Conservation (phyloP, 2,329 filamentous ascomycete genomes). For the Plectosphaerella plurivora region DNA sequence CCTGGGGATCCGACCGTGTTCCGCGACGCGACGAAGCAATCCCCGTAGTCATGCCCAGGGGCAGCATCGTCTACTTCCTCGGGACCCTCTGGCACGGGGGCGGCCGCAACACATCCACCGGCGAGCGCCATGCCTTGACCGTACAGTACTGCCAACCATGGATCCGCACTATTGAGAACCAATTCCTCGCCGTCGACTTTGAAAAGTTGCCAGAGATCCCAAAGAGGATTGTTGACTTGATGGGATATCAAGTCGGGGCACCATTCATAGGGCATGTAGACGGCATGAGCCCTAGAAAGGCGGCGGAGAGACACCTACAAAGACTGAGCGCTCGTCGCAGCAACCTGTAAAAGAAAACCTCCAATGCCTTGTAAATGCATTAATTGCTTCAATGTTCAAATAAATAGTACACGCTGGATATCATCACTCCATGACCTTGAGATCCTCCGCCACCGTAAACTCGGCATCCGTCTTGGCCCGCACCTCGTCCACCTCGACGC, state of each 20-base stretch:
- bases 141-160: slow-evolving; percentile 37
- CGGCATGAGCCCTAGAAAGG: slow-evolving; percentile 12
- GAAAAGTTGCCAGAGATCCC: slow-evolving; percentile 16
- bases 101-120: slow-evolving; percentile 24
- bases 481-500: slow-evolving; percentile 64
- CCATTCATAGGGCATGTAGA: slow-evolving; percentile 18
- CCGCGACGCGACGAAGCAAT: slow-evolving; percentile 20
- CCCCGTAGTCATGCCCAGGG: slow-evolving; percentile 27
- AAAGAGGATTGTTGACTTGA: slow-evolving; percentile 15
- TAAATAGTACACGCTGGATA: not conserved
- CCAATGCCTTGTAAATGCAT: not conserved
- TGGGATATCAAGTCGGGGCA: slow-evolving; percentile 16
- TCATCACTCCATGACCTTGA: slow-evolving; percentile 42
- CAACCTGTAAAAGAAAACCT: not conserved
- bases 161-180: slow-evolving; percentile 31
- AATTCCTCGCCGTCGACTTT: slow-evolving; percentile 26
- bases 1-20: slow-evolving; percentile 21
- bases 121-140: slow-evolving; percentile 26
- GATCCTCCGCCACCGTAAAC: slow-evolving; percentile 56
- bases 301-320: too few species aligned
- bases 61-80: slow-evolving; percentile 28
- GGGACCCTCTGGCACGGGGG: slow-evolving; percentile 32
- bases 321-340: too few species aligned
- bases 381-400: too few species aligned
- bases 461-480: slow-evolving; percentile 65